Evolutionary conservation across 179 eudicot genomes (phyloP).

Genomic region (Nepenthes alata): DNA sequence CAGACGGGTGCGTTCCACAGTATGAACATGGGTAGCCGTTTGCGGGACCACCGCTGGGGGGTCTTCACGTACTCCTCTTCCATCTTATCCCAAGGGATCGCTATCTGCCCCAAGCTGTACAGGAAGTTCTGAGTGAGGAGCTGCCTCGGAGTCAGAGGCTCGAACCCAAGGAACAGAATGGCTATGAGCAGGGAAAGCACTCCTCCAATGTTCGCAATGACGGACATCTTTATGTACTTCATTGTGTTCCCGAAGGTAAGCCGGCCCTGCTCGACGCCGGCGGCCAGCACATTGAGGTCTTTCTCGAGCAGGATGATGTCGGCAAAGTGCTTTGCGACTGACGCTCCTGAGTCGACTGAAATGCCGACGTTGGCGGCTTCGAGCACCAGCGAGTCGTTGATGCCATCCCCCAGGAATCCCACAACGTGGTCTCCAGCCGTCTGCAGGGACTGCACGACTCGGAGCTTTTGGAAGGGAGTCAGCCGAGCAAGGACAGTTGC

Average conservation of each 20-base stretch:
- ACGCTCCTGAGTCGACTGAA: constrained; percentile 39
- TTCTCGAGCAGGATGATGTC: constrained; percentile 40
- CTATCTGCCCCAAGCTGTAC: constrained; percentile 36
- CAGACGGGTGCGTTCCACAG: constrained; percentile 42
- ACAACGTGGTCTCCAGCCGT: constrained; percentile 29
- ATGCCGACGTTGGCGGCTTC: constrained; percentile 46
- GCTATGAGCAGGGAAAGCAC: constrained; percentile 36
- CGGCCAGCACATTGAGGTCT: constrained; percentile 42
- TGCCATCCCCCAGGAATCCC: constrained; percentile 42
- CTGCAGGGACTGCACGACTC: constrained; percentile 37
- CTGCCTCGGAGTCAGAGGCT: constrained; percentile 38
- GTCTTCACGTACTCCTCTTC: constrained; percentile 31
- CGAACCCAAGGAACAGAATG: constrained; percentile 20
- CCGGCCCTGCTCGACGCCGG: constrained; percentile 39
- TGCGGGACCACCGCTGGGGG: constrained; percentile 36
- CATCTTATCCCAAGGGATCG: constrained; percentile 49
- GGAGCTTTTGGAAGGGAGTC: constrained; percentile 40
- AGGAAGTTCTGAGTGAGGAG: constrained; percentile 39
- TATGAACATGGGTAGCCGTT: constrained; percentile 27
- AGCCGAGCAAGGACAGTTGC: constrained; percentile 44
- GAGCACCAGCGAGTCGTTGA: constrained; percentile 41
- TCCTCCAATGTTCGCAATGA: constrained; percentile 32
- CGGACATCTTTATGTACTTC: constrained; percentile 45
- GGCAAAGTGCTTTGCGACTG: constrained; percentile 36
- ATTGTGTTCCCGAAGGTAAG: constrained; percentile 36